Evolutionary conservation across 2,329 filamentous ascomycete genomes (phyloP).

Genomic region (Neoarthrinium moseri): DNA sequence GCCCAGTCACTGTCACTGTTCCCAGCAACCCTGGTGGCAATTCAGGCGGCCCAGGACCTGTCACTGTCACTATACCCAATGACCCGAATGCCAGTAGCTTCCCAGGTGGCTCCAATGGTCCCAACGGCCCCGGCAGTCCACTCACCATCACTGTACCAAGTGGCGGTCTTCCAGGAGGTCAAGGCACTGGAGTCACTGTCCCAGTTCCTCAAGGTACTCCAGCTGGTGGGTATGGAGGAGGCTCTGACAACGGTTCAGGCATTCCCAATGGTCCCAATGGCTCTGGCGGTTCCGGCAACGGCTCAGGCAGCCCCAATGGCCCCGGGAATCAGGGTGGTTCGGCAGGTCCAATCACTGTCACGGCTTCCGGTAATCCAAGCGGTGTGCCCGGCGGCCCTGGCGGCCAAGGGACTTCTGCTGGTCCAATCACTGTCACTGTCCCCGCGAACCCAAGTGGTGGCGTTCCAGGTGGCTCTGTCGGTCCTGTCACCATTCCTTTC

Average conservation of each 20-base stretch:
- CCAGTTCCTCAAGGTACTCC: neutral
- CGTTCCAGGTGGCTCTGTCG: neutral
- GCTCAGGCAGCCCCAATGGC: neutral
- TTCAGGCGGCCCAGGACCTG: neutral
- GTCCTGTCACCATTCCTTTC: neutral
- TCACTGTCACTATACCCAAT: conserved; percentile 1
- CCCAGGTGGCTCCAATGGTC: neutral
- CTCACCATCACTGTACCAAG: neutral
- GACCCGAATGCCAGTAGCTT: too few relatives aligned
- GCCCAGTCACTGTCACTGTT: neutral
- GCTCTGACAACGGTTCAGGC: neutral
- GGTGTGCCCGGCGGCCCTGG: conserved; percentile 2
- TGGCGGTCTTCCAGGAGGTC: neutral
- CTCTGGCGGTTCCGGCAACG: neutral
- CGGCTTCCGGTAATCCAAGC: neutral
- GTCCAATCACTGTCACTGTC: conserved; percentile 14
- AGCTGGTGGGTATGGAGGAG: conserved; percentile 1
- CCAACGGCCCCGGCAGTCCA: neutral
- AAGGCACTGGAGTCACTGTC: conserved; percentile 2
- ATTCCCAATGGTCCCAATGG: conserved; percentile 2
- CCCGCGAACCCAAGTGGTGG: conserved; percentile 7
- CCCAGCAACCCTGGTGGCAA: neutral
- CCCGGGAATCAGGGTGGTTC: conserved; percentile 3
- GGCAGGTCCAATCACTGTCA: neutral
- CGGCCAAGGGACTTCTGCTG: conserved; percentile 7